Evolutionary conservation across 2,329 filamentous ascomycete species (phyloP).

Genomic region (Daldinia sp.): DNA sequence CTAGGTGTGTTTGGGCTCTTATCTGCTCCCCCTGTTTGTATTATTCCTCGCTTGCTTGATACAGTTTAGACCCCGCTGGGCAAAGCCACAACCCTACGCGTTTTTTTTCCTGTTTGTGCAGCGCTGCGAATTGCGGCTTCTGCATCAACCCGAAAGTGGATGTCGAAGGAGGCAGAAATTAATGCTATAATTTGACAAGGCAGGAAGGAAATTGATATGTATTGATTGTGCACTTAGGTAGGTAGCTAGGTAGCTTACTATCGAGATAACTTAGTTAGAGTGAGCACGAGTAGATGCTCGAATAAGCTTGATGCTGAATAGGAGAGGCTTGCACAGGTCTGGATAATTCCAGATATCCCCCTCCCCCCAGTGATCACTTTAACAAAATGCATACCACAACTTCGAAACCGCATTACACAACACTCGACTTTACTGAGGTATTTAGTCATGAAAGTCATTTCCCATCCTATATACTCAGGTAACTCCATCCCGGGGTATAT

Average conservation of each 20-base stretch:
- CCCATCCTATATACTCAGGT: not conserved
- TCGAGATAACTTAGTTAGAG: not conserved
- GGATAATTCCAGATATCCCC: not conserved
- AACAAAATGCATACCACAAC: not conserved
- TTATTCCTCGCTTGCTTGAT: not conserved
- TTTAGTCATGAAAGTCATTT: conserved; percentile 2
- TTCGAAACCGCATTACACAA: not conserved
- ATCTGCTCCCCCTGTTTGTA: not conserved
- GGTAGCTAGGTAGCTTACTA: not conserved
- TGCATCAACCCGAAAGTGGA: not conserved
- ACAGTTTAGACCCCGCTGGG: not conserved
- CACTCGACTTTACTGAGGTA: not conserved
- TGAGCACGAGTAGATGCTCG: not conserved
- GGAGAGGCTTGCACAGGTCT: not conserved
- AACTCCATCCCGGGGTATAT: not conserved
- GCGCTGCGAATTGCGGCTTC: not conserved
- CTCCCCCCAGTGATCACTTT: not conserved
- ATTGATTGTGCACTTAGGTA: not conserved
- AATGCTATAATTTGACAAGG: not conserved
- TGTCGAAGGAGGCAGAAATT: not conserved
- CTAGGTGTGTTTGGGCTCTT: not conserved
- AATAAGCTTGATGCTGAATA: not conserved
- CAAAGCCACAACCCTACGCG: not conserved
- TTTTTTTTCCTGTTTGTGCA: not conserved
- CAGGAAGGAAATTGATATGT: not conserved